phyloP scores from a whole-genome alignment of 73 alveolate genomes.

The Breviolum minutum region DNA sequence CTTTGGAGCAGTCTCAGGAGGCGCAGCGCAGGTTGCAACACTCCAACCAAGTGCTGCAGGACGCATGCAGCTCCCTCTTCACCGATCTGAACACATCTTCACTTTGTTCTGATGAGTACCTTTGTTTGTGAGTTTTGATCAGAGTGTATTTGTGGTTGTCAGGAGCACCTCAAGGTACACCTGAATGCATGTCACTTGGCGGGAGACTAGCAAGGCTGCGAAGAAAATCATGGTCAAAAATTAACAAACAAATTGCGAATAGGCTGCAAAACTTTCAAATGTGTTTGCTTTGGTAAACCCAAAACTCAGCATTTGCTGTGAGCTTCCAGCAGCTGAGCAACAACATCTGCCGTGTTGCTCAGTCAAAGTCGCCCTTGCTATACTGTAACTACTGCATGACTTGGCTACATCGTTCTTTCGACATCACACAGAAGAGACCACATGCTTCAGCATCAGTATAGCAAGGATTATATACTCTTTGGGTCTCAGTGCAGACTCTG shows the following conservation, averaged over 20 bases:
- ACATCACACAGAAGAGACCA: neutral
- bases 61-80: neutral
- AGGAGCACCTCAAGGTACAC: slow-evolving; percentile 95
- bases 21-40: slow-evolving; percentile 93
- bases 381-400: neutral
- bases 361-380: neutral
- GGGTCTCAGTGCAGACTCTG: slow-evolving; percentile 53
- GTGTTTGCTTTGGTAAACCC: neutral
- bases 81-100: neutral
- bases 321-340: slow-evolving; percentile 39
- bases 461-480: slow-evolving; percentile 6
- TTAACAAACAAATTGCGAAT: neutral
- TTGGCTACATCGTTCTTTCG: neutral
- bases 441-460: neutral
- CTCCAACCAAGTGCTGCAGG: slow-evolving; percentile 93
- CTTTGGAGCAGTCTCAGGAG: slow-evolving; percentile 89
- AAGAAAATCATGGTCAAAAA: neutral
- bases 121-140: neutral
- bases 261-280: neutral
- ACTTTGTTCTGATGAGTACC: neutral
- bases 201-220: slow-evolving; percentile 40
- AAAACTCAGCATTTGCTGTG: neutral
- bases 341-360: neutral
- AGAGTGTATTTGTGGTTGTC: neutral
- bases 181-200: slow-evolving; percentile 79